These are phyloP conservation scores for Torulaspora delbrueckii DNA, from an alignment of 805 yeast genomes.

Conservation along the genomic window DNA sequence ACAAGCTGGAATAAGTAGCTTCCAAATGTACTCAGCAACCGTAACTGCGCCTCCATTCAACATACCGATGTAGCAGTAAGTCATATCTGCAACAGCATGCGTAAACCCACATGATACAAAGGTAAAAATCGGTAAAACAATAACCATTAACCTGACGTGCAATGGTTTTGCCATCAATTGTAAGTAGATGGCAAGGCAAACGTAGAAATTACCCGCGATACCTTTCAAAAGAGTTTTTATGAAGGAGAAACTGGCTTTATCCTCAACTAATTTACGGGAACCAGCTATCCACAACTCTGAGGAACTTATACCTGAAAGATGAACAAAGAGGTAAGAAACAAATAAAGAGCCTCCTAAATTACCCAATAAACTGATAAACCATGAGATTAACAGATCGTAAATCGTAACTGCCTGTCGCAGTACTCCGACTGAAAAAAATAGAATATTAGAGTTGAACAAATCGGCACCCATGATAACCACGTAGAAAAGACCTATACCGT, in stretches of 20 bases:
- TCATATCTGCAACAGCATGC: conserved; percentile 83
- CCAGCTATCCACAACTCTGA: conserved; percentile 43
- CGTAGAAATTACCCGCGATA: conserved; percentile 73
- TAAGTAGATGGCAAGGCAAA: conserved; percentile 67
- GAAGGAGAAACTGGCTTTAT: conserved; percentile 45
- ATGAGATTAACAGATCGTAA: conserved; percentile 57
- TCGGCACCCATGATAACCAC: conserved; percentile 75
- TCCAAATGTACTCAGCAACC: conserved; percentile 68
- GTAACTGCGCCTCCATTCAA: conserved; percentile 60
- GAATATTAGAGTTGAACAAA: conserved; percentile 66
- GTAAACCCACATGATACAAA: conserved; percentile 76
- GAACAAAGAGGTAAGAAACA: conserved; percentile 59
- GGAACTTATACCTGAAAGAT: conserved; percentile 48
- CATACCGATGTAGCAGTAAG: conserved; percentile 57
- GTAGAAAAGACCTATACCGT: conserved; percentile 68
- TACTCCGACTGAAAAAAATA: conserved; percentile 65
- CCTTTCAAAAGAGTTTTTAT: conserved; percentile 63
- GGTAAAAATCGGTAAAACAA: conserved; percentile 66
- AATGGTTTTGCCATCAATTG: conserved; percentile 75
- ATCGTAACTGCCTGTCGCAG: conserved; percentile 65
- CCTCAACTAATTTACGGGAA: conserved; percentile 43
- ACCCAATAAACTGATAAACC: conserved; percentile 63
- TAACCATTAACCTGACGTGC: conserved; percentile 64
- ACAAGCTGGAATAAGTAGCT: conserved; percentile 61
- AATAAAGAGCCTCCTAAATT: conserved; percentile 63